A percentile compares a stretch with the other conserved stretches of the same genome.
phyloP scores from a whole-genome alignment of 371 early-diverging fungal genomes.

The Zychaea mexicana region DNA sequence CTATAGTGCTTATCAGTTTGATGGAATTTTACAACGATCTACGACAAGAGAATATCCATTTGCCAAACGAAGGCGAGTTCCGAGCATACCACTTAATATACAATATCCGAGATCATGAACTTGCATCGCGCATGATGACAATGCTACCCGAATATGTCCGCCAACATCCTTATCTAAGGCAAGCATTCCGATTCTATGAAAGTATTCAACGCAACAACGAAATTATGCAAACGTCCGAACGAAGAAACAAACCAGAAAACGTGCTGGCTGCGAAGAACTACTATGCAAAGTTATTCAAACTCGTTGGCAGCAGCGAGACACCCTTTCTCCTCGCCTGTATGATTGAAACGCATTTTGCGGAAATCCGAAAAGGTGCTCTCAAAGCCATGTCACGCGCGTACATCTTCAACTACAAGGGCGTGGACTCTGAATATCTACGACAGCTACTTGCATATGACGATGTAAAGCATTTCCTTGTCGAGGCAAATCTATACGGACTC shows the following conservation, averaged over 20 bases:
- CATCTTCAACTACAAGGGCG: constrained; percentile 49
- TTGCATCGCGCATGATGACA: constrained; percentile 59
- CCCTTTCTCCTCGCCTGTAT: constrained; percentile 80
- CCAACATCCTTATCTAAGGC: constrained; percentile 59
- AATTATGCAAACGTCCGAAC: constrained; percentile 37
- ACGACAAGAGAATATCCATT: constrained; percentile 49
- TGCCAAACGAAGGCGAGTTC: constrained; percentile 88
- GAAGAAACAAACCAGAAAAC: constrained; percentile 49
- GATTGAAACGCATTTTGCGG: constrained; percentile 71
- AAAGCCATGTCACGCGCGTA: constrained; percentile 73
- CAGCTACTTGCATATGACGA: constrained; percentile 37
- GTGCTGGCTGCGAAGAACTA: constrained; percentile 66
- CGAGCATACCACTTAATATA: constrained; percentile 81
- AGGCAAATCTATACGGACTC: constrained; percentile 37
- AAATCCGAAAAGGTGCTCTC: constrained; percentile 74
- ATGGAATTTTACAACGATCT: constrained; percentile 86
- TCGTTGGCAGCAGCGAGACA: constrained; percentile 54
- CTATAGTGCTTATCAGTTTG: constrained; percentile 71
- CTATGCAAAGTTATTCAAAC: constrained; percentile 69
- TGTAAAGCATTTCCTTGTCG: constrained; percentile 27
- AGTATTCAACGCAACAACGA: constrained; percentile 63
- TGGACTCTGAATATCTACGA: constrained; percentile 29
- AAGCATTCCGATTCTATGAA: constrained; percentile 69
- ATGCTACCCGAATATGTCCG: constrained; percentile 58
- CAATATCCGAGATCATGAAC: constrained; percentile 72